Percentiles rank a stretch among this genome's conserved stretches.
These are phyloP conservation scores for Leucaena leucocephala DNA, from an alignment of 306 rosid species.

Conservation along the genomic window DNA sequence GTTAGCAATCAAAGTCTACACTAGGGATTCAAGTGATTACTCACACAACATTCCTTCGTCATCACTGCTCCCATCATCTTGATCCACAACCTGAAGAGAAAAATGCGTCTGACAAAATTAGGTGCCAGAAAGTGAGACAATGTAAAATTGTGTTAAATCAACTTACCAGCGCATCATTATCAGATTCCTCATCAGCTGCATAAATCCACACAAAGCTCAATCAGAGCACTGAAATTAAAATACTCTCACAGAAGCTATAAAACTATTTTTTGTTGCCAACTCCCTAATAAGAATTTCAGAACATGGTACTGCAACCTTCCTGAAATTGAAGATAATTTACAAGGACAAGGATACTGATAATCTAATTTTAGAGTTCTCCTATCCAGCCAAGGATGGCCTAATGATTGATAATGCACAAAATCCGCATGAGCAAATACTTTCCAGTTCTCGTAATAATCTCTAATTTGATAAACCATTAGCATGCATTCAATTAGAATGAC, in stretches of 20 bases:
- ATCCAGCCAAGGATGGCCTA: background rate
- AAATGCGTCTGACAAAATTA: constrained; percentile 31
- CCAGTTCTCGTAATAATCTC: too few relatives aligned
- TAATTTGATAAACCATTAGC: too few relatives aligned
- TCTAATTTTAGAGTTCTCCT: background rate
- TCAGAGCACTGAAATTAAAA: constrained; percentile 34
- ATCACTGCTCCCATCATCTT: constrained; percentile 75
- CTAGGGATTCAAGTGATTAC: constrained; percentile 38
- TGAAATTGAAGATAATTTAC: background rate
- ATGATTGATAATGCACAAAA: too few relatives aligned
- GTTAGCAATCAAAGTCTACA: constrained; percentile 21
- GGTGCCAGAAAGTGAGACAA: constrained; percentile 24
- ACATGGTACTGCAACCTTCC: background rate
- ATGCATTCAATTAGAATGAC: too few relatives aligned
- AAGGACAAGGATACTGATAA: background rate
- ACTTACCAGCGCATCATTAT: constrained; percentile 62
- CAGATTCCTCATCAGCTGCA: constrained; percentile 72
- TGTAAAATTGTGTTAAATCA: constrained; percentile 24
- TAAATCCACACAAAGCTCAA: constrained; percentile 33
- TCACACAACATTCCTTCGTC: constrained; percentile 94
- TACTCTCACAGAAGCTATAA: constrained; percentile 16
- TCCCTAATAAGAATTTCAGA: background rate
- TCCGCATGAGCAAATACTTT: too few relatives aligned
- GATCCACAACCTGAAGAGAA: constrained; percentile 55
- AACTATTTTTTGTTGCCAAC: constrained; percentile 20